Base-by-base conservation (phyloP, 2,329 filamentous ascomycete genomes). In the Xylariomycetidae sp. region DNA sequence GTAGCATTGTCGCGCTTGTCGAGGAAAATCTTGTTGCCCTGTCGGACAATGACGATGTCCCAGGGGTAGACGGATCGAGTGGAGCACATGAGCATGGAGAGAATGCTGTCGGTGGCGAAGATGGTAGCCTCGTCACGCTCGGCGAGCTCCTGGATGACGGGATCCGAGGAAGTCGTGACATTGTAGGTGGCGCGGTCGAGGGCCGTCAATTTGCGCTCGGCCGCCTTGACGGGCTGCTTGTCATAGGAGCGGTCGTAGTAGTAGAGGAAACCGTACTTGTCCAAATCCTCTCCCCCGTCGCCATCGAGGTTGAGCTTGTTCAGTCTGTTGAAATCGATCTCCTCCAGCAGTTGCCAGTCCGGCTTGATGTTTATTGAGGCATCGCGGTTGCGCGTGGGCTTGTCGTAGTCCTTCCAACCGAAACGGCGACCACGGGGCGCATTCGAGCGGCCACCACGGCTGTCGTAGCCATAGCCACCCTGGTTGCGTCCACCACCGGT, bases 81-180 rank as follows among this genome's bases (percentile, higher is more conserved):
- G 32, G 92, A 81, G 67, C 92, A 98, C 92, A 98, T 98, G 53
- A 98, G 82, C 88, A 95, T 96, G 47, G 90, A 96, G 39, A 98
- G 78, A 53, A 98, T 89, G 66, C 83, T 95, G 63, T 95, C 89
- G 27, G 92, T 95, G 44, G 92, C 88, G 58, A 96, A 98, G 56
- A 98, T 90, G 49, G 86, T 92, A 29, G 89, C 92, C 67, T 95
- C 89, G 56, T 94, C 80, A 71, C 89, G 93, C 53, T 96, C 90
- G 43, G 92, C 85, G 35, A 96, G 78, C 59, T 96, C 90, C 68
- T 96, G 90, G 58, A 98, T 94, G 53, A 98, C 78, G 29, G 92
- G 92, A 60, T 98, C 92, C 49, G 85, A 87, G 16, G 90, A 93
- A 9, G 92, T 96, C 36, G 90, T 95, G 58, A 96, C 90, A 58